A percentile compares a stretch with the other conserved stretches of the same genome.
These are phyloP conservation scores for Globisporangium solare DNA, from an alignment of 352 stramenopile species.

Conservation along the genomic window DNA sequence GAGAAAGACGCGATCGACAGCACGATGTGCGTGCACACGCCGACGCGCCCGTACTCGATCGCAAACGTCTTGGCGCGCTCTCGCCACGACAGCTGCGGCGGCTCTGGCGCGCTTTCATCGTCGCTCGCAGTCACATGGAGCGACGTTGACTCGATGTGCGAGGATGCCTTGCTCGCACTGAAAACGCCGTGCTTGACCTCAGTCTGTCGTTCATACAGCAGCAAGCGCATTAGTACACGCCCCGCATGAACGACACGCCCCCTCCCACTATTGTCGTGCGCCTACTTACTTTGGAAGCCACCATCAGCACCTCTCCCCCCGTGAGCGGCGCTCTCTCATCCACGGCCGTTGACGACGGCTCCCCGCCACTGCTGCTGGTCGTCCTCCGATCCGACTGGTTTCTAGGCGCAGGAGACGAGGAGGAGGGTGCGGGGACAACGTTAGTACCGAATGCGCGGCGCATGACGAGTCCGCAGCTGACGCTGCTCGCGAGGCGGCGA, in stretches of 20 bases:
- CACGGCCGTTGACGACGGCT: no score
- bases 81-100: constrained; percentile 37
- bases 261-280: no score
- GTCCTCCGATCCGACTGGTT: constrained; percentile 17
- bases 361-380: constrained; percentile 9
- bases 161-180: no score
- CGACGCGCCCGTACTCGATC: constrained; percentile 76
- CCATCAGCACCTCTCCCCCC: constrained; percentile 9
- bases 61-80: constrained; percentile 78
- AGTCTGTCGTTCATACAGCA: no score
- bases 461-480: constrained; percentile 12
- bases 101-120: constrained; percentile 11
- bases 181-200: no score
- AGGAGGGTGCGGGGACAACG: constrained; percentile 12
- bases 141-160: no score
- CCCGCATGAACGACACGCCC: no score
- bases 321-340: constrained; percentile 37
- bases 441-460: constrained; percentile 21
- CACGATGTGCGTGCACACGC: constrained; percentile 71
- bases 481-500: constrained; percentile 2
- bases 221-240: background rate
- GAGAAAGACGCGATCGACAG: constrained; percentile 74
- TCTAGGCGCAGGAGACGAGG: constrained; percentile 5
- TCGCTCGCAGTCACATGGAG: background rate
- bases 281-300: no score